Conservation (phyloP, 257 asterid species). For the Nicotiana tomentosiformis region DNA sequence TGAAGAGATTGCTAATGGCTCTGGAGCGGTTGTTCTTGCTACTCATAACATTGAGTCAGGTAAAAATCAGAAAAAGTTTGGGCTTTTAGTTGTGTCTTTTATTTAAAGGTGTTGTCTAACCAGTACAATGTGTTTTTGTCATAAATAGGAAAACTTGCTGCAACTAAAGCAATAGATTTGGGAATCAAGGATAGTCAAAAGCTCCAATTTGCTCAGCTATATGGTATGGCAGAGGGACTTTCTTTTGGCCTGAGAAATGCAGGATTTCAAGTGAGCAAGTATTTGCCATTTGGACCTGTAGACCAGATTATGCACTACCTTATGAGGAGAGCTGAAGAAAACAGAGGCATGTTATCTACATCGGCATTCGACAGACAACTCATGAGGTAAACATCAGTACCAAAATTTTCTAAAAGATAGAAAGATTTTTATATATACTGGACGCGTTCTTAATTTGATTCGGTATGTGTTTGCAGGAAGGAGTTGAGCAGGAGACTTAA, state of each 20-base stretch:
- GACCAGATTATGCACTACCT: conserved; percentile 87
- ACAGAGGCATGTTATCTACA: conserved; percentile 63
- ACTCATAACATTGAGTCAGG: conserved; percentile 87
- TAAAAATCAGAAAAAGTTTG: neutral
- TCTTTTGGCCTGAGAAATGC: conserved; percentile 63
- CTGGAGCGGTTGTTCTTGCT: conserved; percentile 70
- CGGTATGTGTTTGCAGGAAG: conserved; percentile 6
- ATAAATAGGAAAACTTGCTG: conserved; percentile 55
- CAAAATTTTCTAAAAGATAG: no score
- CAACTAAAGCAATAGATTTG: conserved; percentile 47
- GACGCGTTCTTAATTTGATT: neutral
- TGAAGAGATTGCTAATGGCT: conserved; percentile 45
- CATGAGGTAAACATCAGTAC: conserved; percentile 41
- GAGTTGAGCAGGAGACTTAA: conserved; percentile 3
- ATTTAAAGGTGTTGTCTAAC: neutral
- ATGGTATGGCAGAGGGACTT: conserved; percentile 81
- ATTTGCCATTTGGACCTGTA: conserved; percentile 82
- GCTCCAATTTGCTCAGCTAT: conserved; percentile 83
- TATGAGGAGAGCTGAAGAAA: conserved; percentile 87
- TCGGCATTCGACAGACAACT: conserved; percentile 50
- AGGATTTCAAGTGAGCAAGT: conserved; percentile 74
- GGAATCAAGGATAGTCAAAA: conserved; percentile 40
- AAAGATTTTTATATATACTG: neutral
- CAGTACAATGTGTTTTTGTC: neutral
- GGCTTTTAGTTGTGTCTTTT: no score